phyloP scores from a whole-genome alignment of 2,329 filamentous ascomycete species.

The Paecilomyces sp. region DNA sequence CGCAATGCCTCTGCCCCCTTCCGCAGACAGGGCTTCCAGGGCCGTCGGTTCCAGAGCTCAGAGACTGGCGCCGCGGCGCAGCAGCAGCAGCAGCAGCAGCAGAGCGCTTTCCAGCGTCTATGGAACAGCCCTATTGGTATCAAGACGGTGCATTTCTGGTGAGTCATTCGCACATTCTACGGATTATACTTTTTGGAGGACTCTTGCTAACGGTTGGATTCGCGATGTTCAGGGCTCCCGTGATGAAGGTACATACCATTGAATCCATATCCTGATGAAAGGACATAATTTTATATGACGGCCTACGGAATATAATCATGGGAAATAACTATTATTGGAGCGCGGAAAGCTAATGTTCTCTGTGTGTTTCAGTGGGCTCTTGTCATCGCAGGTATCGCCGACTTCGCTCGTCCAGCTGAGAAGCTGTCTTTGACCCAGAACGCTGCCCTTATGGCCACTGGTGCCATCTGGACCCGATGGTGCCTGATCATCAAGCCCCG shows the following conservation, averaged over 20 bases:
- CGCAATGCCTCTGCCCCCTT: slow-evolving; percentile 49
- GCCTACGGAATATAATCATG: slow-evolving; percentile 2
- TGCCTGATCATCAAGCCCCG: slow-evolving; percentile 93
- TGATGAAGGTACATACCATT: slow-evolving; percentile 64
- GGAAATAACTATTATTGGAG: neutral
- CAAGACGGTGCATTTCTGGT: slow-evolving; percentile 99
- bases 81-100: slow-evolving; percentile 28
- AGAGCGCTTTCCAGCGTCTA: slow-evolving; percentile 62
- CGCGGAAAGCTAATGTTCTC: neutral
- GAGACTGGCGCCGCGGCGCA: slow-evolving; percentile 42
- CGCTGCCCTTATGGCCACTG: slow-evolving; percentile 78
- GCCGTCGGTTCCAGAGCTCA: slow-evolving; percentile 66
- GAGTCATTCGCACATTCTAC: slow-evolving; percentile 11
- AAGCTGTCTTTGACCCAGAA: slow-evolving; percentile 93
- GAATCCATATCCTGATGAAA: neutral
- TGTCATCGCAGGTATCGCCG: slow-evolving; percentile 84
- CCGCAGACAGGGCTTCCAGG: slow-evolving; percentile 42
- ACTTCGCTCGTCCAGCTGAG: slow-evolving; percentile 84
- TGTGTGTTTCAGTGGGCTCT: slow-evolving; percentile 64
- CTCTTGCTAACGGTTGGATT: slow-evolving; percentile 9
- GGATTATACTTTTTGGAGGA: neutral
- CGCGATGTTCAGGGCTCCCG: slow-evolving; percentile 61
- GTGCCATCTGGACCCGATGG: slow-evolving; percentile 97
- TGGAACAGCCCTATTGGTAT: slow-evolving; percentile 75
- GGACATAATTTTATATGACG: neutral